Evolutionary conservation across 805 yeast genomes (phyloP).

Genomic region (Wickerhamiella kurtzmanii): DNA sequence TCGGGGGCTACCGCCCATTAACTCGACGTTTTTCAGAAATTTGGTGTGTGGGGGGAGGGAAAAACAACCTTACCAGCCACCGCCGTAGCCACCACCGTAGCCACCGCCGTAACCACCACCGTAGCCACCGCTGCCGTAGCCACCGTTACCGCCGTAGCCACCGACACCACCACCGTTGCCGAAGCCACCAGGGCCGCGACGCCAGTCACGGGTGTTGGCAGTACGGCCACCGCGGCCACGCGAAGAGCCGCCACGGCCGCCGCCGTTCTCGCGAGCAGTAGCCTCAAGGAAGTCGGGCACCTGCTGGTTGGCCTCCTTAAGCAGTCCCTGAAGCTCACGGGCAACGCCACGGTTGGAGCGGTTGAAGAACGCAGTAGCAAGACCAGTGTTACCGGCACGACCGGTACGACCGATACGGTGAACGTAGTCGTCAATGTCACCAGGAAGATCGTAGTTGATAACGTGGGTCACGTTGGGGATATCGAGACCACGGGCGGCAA

Average conservation of each 20-base stretch:
- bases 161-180: slow-evolving; percentile 16
- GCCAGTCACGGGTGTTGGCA: slow-evolving; percentile 23
- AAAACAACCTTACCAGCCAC: slow-evolving; percentile 16
- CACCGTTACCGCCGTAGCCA: slow-evolving; percentile 18
- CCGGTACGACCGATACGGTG: slow-evolving; percentile 99
- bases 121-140: slow-evolving; percentile 18
- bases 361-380: slow-evolving; percentile 96
- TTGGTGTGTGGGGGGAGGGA: background rate
- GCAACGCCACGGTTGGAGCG: slow-evolving; percentile 84
- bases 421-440: slow-evolving; percentile 95
- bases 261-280: slow-evolving; percentile 61
- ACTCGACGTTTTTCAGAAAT: background rate
- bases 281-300: slow-evolving; percentile 78
- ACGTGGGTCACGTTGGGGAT: slow-evolving; percentile 98
- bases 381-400: slow-evolving; percentile 99
- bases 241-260: slow-evolving; percentile 42
- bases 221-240: slow-evolving; percentile 35
- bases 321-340: slow-evolving; percentile 73
- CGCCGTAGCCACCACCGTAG: slow-evolving; percentile 21
- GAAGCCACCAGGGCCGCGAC: slow-evolving; percentile 22
- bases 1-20: background rate
- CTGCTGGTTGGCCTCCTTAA: slow-evolving; percentile 95
- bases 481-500: slow-evolving; percentile 99
- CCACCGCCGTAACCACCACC: slow-evolving; percentile 19
- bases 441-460: slow-evolving; percentile 91